A percentile compares a stretch with the other conserved stretches of the same genome.
Conservation (phyloP, 352 stramenopile species). For the Pythium dissotocum region DNA sequence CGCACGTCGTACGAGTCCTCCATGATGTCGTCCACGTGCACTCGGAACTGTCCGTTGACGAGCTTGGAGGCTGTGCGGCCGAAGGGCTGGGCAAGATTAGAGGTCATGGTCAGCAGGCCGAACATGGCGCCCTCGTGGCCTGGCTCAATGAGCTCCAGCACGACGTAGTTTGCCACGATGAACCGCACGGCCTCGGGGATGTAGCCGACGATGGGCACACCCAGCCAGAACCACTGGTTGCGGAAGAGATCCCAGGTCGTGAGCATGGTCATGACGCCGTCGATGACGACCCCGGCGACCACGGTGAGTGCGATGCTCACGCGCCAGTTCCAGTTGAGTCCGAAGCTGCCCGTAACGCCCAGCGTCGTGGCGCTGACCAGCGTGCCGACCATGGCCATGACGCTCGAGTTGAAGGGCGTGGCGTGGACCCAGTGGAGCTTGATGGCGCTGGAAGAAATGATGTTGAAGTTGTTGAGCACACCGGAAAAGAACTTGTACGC, state of each 20-base stretch:
- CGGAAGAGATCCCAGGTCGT: conserved; percentile 30
- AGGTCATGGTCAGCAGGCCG: conserved; percentile 36
- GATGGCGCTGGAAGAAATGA: conserved; percentile 18
- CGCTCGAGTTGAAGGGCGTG: conserved; percentile 24
- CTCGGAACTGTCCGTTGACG: conserved; percentile 22
- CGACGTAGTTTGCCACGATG: conserved; percentile 29
- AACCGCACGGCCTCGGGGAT: conserved; percentile 27
- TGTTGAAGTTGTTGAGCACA: conserved; percentile 30
- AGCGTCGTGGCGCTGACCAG: conserved; percentile 19
- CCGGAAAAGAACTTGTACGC: conserved; percentile 32
- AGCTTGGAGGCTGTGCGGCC: conserved; percentile 25
- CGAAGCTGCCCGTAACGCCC: conserved; percentile 20
- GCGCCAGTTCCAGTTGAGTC: conserved; percentile 32
- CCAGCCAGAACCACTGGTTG: conserved; percentile 31
- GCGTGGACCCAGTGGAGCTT: conserved; percentile 29
- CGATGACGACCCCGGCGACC: conserved; percentile 21
- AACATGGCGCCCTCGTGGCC: conserved; percentile 25
- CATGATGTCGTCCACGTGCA: conserved; percentile 28
- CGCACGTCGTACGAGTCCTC: conserved; percentile 28
- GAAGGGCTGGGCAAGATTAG: conserved; percentile 22
- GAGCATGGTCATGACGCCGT: conserved; percentile 28
- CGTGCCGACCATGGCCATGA: conserved; percentile 23
- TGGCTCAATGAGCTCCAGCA: conserved; percentile 25
- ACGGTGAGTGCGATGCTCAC: conserved; percentile 18
- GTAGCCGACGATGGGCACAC: conserved; percentile 20